Base-by-base conservation (phyloP, 148 eudicot genomes). In the Cornus suecica region DNA sequence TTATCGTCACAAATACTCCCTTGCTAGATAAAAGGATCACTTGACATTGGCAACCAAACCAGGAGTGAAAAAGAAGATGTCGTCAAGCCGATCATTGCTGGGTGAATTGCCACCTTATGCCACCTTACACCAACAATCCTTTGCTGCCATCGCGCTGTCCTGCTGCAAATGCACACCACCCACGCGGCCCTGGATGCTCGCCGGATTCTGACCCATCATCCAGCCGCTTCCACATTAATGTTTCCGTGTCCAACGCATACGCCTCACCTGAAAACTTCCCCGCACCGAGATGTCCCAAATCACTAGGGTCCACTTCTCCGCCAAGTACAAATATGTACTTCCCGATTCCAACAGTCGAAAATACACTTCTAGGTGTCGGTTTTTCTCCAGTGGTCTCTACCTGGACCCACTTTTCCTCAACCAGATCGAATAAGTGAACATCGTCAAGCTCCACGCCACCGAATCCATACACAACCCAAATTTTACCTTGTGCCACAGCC, bases 381-480 rank as follows among this genome's bases (percentile, higher is more conserved):
- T 92, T 94, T 22, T 92, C 89, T 0, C 97, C 97, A 3, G 52
- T 75, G 42, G 97, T 92, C 86, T 88, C 97, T 13, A 90, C 89
- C 51, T 88, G 78, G 5, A 66, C 63, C 99, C 99, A 94, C 63
- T 87, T 85, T 32, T 83, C 84, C 25, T 75, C 78, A 5, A 29
- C 65, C 1, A 81, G 89, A 74, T 92, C 96, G 75, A 89, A 92
- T 80, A 30, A 83, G 64, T 92, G 94, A 11, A 94, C 96, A 62
- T 94, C 97, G 22, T 94, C 97, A 8, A 77, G 77, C 85, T 94
- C 98, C 77, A 71, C 73, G 37, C 98, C 98, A 0, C 89, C 76
- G 70, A 94, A 94, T 24, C 98, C 98, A 81, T 94, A 94, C 18
- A 94, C 96, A 28, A 94, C 94, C 99, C 97, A 92, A 22, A 94